Evolutionary conservation across 2,329 filamentous ascomycete genomes (phyloP), one percentile per base, ranked within the genome.

Genomic region (Calonectria hawksworthii): DNA sequence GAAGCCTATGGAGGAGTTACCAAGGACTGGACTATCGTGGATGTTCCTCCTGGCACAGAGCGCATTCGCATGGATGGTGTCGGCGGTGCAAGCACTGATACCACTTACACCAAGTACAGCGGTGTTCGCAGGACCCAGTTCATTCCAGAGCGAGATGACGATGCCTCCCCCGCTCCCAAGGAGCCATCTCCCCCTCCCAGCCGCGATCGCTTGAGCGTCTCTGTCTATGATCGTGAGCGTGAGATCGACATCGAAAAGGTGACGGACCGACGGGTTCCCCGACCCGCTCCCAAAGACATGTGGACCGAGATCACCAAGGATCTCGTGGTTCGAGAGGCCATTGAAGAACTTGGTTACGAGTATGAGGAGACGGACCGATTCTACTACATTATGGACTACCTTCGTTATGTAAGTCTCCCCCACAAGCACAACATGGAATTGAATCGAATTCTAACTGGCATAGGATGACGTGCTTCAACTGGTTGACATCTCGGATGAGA

Each of bases 301-400:
- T 99, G 96, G 96, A 99, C 97, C 0, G 97, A 99, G 86, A 95
- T 99, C 80, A 98, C 96, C 59, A 98, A 98, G 86, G 96, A 98
- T 79, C 86, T 99, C 44, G 95, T 99, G 21, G 89, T 93, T 73
- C 92, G 94, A 68, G 96, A 98, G 83, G 97, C 97, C 23, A 94
- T 99, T 77, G 93, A 98, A 79, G 89, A 94, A 80, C 87, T 93
- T 82, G 95, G 95, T 3, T 99, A 98, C 85, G 93, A 95, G 74
- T 99, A 93, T 82, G 95, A 98, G 83, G 96, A 99, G 88, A 97
- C 95, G 0, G 94, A 95, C 69, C 92, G 90, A 76, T 98, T 95
- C 85, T 99, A 94, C 86, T 99, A 98, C 85, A 92, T 99, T 59
- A 96, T 98, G 88, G 92, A 96, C 76, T 98, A 98, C 84, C 89